Evolutionary conservation across 2,329 filamentous ascomycete species (phyloP).

Genomic region (Colletotrichum gigasporum): DNA sequence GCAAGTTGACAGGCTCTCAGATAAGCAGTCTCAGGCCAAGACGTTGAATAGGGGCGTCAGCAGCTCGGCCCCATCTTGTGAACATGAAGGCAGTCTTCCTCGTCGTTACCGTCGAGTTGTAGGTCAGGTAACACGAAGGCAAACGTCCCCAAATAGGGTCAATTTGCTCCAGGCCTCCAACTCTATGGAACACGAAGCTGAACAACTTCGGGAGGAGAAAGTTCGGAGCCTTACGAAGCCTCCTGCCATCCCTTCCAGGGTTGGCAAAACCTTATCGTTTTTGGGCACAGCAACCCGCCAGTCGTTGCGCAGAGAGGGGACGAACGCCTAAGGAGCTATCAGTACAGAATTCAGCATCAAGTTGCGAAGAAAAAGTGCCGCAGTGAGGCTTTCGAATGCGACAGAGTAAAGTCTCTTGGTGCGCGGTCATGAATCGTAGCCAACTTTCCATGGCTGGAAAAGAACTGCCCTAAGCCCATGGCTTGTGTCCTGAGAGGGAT

Average conservation of each 20-base stretch:
- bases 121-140: not conserved
- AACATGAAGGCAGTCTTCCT: not conserved
- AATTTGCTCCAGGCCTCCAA: not conserved
- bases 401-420: not conserved
- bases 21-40: not conserved
- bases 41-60: not conserved
- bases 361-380: not conserved
- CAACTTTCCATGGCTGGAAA: not conserved
- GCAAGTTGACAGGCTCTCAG: not conserved
- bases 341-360: not conserved
- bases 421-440: not conserved
- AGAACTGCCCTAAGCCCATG: not conserved
- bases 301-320: not conserved
- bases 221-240: not conserved
- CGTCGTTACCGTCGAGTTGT: not conserved
- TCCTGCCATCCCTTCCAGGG: not conserved
- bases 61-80: not conserved
- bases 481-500: slow-evolving; percentile 6
- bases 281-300: not conserved
- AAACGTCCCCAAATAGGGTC: not conserved
- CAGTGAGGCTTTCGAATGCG: not conserved
- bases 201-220: not conserved
- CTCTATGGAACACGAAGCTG: not conserved
- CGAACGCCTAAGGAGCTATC: not conserved
- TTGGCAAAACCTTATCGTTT: not conserved